Evolutionary conservation across 2,329 filamentous ascomycete genomes (phyloP).

Genomic region (Colletotrichum tanaceti): DNA sequence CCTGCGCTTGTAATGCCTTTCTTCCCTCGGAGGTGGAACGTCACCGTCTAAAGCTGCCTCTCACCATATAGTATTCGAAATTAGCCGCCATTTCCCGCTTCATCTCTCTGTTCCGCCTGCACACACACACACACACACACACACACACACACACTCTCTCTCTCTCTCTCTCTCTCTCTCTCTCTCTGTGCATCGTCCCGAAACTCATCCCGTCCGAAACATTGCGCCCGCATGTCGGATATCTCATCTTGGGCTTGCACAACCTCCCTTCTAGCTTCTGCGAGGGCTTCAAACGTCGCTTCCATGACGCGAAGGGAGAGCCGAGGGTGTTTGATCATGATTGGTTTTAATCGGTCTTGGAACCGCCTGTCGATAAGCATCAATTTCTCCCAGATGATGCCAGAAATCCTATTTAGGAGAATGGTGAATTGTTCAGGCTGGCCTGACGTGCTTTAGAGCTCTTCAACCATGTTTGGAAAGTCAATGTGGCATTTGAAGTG

Average conservation of each 20-base stretch:
- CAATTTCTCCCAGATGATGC: not conserved
- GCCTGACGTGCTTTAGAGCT: constrained; percentile 9
- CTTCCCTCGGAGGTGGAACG: not conserved
- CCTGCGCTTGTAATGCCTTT: not conserved
- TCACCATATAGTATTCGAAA: not conserved
- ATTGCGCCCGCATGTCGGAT: not conserved
- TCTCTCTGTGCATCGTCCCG: not conserved
- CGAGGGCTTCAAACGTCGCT: constrained; percentile 13
- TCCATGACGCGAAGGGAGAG: constrained; percentile 11
- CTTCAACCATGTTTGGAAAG: constrained; percentile 13
- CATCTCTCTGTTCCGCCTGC: not conserved
- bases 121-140: too few relatives aligned
- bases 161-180: too few relatives aligned
- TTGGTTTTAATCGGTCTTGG: not conserved
- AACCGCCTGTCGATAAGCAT: not conserved
- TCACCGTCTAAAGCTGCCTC: not conserved
- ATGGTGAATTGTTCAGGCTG: not conserved
- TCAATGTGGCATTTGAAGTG: constrained; percentile 15
- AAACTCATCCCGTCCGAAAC: not conserved
- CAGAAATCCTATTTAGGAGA: constrained; percentile 5
- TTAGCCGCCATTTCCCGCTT: not conserved
- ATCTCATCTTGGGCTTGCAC: not conserved
- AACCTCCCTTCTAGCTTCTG: not conserved
- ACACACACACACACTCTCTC: too few relatives aligned
- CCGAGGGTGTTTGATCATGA: constrained; percentile 1